phyloP scores from a whole-genome alignment of 345 rosid genomes.

The Bruguiera gymnorhiza region DNA sequence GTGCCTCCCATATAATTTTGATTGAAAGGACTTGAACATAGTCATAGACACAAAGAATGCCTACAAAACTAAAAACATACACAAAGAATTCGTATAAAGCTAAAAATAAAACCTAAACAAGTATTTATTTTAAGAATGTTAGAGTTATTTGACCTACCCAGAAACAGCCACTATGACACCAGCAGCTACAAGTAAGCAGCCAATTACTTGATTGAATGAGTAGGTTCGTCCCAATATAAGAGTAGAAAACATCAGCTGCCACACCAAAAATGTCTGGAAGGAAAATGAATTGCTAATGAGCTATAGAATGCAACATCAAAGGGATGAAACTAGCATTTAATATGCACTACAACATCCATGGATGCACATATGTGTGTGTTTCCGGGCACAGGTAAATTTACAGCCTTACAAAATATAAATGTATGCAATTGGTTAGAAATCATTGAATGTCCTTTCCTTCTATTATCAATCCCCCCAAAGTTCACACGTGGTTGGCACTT shows the following conservation, averaged over 20 bases:
- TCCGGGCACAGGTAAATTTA: too few species aligned
- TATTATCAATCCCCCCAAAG: too few species aligned
- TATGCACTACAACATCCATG: too few species aligned
- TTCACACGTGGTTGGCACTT: too few species aligned
- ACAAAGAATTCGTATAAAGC: background rate
- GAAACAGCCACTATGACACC: constrained; percentile 79
- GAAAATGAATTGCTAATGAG: background rate
- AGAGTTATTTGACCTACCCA: constrained; percentile 38
- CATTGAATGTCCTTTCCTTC: too few species aligned
- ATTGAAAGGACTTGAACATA: background rate
- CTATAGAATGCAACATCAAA: constrained; percentile 3
- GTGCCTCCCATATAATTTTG: background rate
- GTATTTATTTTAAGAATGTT: background rate
- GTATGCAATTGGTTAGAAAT: too few species aligned
- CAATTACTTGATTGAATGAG: constrained; percentile 53
- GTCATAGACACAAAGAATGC: background rate
- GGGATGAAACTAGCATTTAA: background rate
- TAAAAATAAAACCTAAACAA: background rate
- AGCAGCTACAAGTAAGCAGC: constrained; percentile 75
- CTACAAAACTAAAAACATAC: background rate
- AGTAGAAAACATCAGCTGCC: constrained; percentile 71
- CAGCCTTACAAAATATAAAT: too few species aligned
- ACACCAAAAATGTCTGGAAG: constrained; percentile 75
- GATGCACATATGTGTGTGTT: too few species aligned
- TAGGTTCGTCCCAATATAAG: constrained; percentile 61